A percentile compares a stretch with the other conserved stretches of the same genome.
Conservation (phyloP, 495 filamentous ascomycete species). For the Saxophila tyrrhenica region DNA sequence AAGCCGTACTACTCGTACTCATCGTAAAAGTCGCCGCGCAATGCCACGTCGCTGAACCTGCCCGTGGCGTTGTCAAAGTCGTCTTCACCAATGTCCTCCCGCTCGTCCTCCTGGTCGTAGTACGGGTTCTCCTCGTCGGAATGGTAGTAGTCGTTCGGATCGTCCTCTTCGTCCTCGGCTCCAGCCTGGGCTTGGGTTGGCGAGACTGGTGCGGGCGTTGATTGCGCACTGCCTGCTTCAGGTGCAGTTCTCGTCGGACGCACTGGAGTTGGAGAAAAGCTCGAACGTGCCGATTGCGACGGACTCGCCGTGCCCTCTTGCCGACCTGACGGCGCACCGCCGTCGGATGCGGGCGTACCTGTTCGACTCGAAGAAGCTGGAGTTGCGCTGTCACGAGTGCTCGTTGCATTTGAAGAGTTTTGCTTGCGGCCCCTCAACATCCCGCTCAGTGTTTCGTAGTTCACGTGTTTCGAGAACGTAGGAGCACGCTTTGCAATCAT, state of each 20-base stretch:
- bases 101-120: slow-evolving; percentile 1
- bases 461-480: slow-evolving; percentile 18
- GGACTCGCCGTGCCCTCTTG: neutral
- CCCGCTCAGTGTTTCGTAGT: slow-evolving; percentile 19
- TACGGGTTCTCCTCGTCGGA: slow-evolving; percentile 5
- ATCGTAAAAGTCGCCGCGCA: neutral
- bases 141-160: slow-evolving; percentile 2
- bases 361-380: neutral
- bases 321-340: neutral
- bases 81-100: slow-evolving; percentile 1
- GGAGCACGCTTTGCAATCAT: slow-evolving; percentile 21
- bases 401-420: neutral
- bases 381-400: neutral
- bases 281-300: neutral
- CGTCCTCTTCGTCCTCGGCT: slow-evolving; percentile 2
- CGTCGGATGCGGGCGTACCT: neutral
- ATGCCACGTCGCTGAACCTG: neutral
- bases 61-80: neutral
- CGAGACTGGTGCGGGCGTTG: neutral
- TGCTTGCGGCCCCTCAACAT: slow-evolving; percentile 23
- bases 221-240: neutral
- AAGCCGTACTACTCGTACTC: neutral
- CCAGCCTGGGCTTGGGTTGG: slow-evolving; percentile 9
- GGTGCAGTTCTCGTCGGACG: neutral
- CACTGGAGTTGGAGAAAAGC: neutral